Conservation (phyloP, 2,329 filamentous ascomycete genomes). For the Plenodomus tracheiphilus region DNA sequence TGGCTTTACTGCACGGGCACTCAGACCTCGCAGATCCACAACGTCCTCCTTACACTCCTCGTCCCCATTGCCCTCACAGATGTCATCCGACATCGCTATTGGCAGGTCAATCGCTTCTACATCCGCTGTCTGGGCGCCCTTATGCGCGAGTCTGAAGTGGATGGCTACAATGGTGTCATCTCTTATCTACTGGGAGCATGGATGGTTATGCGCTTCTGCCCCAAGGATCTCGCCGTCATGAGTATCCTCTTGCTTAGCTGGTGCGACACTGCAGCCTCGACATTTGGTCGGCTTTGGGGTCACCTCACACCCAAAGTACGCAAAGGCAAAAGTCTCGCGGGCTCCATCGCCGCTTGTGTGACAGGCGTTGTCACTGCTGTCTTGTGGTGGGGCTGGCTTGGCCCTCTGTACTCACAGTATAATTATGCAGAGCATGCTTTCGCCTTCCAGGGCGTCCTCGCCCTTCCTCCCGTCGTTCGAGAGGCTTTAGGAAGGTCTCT, state of each 20-base stretch:
- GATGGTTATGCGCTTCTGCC: conserved; percentile 81
- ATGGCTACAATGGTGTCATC: conserved; percentile 94
- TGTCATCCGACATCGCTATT: conserved; percentile 78
- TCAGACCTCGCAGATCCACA: conserved; percentile 77
- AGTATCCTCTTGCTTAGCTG: conserved; percentile 88
- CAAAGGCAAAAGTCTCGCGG: conserved; percentile 87
- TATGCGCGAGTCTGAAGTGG: conserved; percentile 96
- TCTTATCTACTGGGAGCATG: conserved; percentile 93
- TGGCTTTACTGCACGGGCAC: conserved; percentile 81
- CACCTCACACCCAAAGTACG: conserved; percentile 85
- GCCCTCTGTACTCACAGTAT: conserved; percentile 54
- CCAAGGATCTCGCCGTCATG: conserved; percentile 91
- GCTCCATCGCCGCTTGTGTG: conserved; percentile 79
- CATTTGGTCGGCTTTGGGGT: conserved; percentile 87
- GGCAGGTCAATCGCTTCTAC: conserved; percentile 83
- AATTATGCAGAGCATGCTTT: conserved; percentile 61
- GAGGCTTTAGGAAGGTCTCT: conserved; percentile 64
- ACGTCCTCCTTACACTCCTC: conserved; percentile 77
- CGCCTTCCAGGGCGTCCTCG: conserved; percentile 78
- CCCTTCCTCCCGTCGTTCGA: conserved; percentile 65
- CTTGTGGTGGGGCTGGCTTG: conserved; percentile 87
- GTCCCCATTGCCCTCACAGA: conserved; percentile 84
- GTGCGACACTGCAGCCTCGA: conserved; percentile 97
- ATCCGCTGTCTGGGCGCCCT: conserved; percentile 82
- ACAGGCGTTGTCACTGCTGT: conserved; percentile 82